Base-by-base conservation (phyloP, 768 basidiomycete genomes). In the Naganishia vishniacii region DNA sequence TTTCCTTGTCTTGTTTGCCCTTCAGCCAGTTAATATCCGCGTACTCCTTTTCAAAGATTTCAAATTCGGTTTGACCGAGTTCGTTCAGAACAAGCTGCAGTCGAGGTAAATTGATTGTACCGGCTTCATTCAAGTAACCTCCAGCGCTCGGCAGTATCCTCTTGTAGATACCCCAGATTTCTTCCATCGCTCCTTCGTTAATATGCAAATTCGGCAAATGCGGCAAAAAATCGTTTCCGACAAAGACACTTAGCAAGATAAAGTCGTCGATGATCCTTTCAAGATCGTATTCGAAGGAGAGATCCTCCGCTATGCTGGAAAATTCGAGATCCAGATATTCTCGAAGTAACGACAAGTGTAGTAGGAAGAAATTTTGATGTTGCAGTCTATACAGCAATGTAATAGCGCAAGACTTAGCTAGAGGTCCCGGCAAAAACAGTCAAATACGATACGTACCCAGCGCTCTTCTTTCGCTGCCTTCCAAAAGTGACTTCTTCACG, bases 401-500 rank as follows among this genome's bases (percentile, higher is more conserved):
- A 28, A 13, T 13, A n/a, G 56, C 34, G 40, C 51, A 41, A 68
- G 69, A 59, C 45, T 59, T 67, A 60, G 7, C 45, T 15, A 56
- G 48, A 26, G 15, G 32, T 31, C 23, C 16, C 18, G 26, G 34
- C 16, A 42, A 18, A 18, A 25, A 31, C 18, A 32, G 42, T 44
- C 37, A n/a, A 40, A 40, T 40, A 40, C 16, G 42, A 44, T 44
- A 18, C 42, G n/a, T 47, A 85, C 85, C 82, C 83, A 45, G 81
- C 83, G 48, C 81, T 81, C 78, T 90, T 93, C 81, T 84, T 89
- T n/a, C 71, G 67, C 78, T 84, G 79, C 26, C 90, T 88, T 8
- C 95, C 94, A 79, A 99, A 98, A 74, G 94, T 93, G 73, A 99
- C 95, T 78, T 99, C 95, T 79, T 99, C 95, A 61, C 95, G 85